Base-by-base conservation (phyloP, 176 grass and related monocot genomes). In the Cymbopogon citratus region DNA sequence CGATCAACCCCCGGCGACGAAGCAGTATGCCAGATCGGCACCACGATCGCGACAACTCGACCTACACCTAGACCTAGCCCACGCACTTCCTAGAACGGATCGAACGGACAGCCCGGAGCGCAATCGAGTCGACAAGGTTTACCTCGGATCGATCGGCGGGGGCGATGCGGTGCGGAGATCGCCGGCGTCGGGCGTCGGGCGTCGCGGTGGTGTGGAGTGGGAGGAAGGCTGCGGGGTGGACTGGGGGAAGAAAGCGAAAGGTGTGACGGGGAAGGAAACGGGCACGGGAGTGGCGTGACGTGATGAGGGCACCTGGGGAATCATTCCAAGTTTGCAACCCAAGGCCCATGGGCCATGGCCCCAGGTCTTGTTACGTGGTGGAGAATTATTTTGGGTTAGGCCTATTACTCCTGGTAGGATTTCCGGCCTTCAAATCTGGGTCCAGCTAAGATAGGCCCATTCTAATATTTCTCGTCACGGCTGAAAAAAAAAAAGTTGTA, bases 71-170 rank as follows among this genome's bases (percentile, higher is more conserved):
- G 56, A 60, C 56, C 56, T 60, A 60, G 56, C 56, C n/a, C 21
- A 11, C 54, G 9, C 54, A 4, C 54, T 24, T 2, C 21, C 54
- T 24, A 11, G 54, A 59, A 59, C 54, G n/a, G 56, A 60, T 60
- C 56, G 56, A 25, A 1, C 9, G 56, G 56, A 60, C n/a, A 4
- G 35, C 16, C 0, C 13, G 14, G 31, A 52, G 45, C 15, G 62
- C 2, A 19, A 27, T 27, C 6, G 72, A 63, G 3, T 5, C 9
- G 21, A 0, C 16, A 28, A n/a, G 9, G 8, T 2, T 74, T 33
- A 84, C 74, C 83, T 78, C 64, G 51, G 28, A 25, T 16, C 19
- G 26, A 34, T 25, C 65, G 65, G 83, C 39, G 51, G 64, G 63
- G 64, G 8, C 19, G 38, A 59, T 8, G 19, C 15, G 34, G 25